Evolutionary conservation across 176 grass and related monocot genomes (phyloP).

Genomic region (Triticum monococcum): DNA sequence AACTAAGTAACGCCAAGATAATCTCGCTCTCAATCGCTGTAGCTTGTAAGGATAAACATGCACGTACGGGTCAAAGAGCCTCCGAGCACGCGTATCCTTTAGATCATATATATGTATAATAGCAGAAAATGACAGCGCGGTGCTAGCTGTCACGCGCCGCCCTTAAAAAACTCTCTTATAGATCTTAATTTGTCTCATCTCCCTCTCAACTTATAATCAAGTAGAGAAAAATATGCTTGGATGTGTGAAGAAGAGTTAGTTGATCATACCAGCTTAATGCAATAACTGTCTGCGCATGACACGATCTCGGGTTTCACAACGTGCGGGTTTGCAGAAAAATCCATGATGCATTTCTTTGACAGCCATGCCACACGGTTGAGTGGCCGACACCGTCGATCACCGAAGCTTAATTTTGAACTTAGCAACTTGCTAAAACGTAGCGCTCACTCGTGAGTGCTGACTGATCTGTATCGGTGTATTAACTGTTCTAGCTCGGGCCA

Average conservation of each 20-base stretch:
- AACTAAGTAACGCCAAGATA: slow-evolving; percentile 13
- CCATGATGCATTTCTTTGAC: background rate
- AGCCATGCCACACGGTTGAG: slow-evolving; percentile 7
- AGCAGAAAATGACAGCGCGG: background rate
- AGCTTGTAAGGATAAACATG: slow-evolving; percentile 22
- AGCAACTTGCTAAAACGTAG: background rate
- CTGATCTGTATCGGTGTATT: background rate
- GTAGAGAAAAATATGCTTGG: background rate
- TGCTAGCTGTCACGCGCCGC: background rate
- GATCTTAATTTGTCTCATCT: background rate
- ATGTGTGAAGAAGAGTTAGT: background rate
- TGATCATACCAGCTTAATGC: background rate
- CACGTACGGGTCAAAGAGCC: slow-evolving; percentile 9
- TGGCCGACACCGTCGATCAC: background rate
- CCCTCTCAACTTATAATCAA: background rate
- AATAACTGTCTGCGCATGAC: background rate
- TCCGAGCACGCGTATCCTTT: background rate
- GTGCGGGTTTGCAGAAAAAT: background rate
- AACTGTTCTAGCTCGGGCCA: background rate
- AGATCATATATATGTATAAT: background rate
- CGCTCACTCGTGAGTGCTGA: background rate
- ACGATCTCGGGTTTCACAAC: background rate
- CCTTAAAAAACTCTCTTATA: background rate
- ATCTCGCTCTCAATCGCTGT: background rate
- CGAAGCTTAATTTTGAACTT: background rate